These are phyloP conservation scores for Aspergillus sclerotiicarbonarius DNA, from an alignment of 495 filamentous ascomycete species.

Conservation along the genomic window DNA sequence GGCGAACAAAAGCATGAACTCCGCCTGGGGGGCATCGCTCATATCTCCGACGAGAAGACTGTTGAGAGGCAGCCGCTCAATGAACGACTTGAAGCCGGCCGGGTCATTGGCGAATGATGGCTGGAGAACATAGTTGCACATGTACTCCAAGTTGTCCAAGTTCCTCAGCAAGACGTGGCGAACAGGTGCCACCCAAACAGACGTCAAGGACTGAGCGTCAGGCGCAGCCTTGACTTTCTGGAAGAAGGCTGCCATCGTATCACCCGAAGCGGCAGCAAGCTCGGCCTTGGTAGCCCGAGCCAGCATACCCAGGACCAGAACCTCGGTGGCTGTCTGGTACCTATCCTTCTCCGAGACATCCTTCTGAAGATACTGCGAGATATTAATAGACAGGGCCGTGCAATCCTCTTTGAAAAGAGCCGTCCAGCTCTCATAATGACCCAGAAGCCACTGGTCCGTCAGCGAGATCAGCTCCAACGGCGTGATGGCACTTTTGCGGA, in stretches of 20 bases:
- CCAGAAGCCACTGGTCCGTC: conserved; percentile 33
- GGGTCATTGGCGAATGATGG: conserved; percentile 63
- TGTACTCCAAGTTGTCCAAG: conserved; percentile 56
- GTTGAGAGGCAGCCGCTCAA: conserved; percentile 46
- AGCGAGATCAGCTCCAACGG: conserved; percentile 32
- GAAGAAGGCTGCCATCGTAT: conserved; percentile 60
- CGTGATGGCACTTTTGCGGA: conserved; percentile 37
- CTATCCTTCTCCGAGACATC: conserved; percentile 12
- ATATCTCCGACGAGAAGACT: conserved; percentile 41
- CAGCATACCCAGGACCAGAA: conserved; percentile 39
- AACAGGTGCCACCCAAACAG: conserved; percentile 37
- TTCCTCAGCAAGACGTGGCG: conserved; percentile 43
- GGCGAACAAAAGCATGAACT: conserved; percentile 62
- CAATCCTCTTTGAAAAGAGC: conserved; percentile 32
- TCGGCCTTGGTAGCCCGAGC: conserved; percentile 48
- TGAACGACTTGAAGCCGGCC: conserved; percentile 52
- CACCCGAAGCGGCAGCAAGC: conserved; percentile 62
- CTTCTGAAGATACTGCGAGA: conserved; percentile 13
- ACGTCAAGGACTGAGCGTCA: conserved; percentile 21
- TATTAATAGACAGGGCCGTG: conserved; percentile 25
- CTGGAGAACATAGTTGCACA: conserved; percentile 72
- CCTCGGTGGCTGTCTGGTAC: conserved; percentile 22
- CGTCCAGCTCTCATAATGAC: conserved; percentile 29
- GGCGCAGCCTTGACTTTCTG: conserved; percentile 36
- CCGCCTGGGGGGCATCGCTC: conserved; percentile 41